A percentile compares a stretch with the other conserved stretches of the same genome.
Conservation (phyloP, 331 rosid species). For the Rhamnella rubrinervis region DNA sequence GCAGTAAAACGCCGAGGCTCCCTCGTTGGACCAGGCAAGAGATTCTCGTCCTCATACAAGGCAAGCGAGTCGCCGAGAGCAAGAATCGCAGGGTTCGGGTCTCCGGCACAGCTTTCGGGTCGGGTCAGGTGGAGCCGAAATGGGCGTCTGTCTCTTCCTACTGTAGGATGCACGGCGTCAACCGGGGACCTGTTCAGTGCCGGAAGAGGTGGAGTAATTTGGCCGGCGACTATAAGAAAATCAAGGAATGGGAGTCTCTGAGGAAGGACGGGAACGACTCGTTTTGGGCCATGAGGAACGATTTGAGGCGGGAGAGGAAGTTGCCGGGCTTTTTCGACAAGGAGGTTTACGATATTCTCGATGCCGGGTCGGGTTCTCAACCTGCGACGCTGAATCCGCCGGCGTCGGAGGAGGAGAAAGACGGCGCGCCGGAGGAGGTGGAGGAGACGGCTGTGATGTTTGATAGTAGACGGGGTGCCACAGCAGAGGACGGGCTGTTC, state of each 20-base stretch:
- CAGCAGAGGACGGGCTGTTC: slow-evolving; percentile 75
- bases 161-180: slow-evolving; percentile 86
- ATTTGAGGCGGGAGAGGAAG: slow-evolving; percentile 83
- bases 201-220: slow-evolving; percentile 98
- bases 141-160: slow-evolving; percentile 88
- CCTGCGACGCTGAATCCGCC: slow-evolving; percentile 24
- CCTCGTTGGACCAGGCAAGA: slow-evolving; percentile 98
- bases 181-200: slow-evolving; percentile 97
- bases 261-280: slow-evolving; percentile 78
- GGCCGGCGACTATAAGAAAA: slow-evolving; percentile 95
- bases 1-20: slow-evolving; percentile 65
- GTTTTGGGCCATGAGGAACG: slow-evolving; percentile 96
- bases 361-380: slow-evolving; percentile 47
- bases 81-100: slow-evolving; percentile 56
- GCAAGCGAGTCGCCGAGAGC: slow-evolving; percentile 77
- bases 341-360: slow-evolving; percentile 88
- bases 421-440: slow-evolving; percentile 5
- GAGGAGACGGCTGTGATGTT: slow-evolving; percentile 42
- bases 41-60: slow-evolving; percentile 88
- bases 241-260: slow-evolving; percentile 89
- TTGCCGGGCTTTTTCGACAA: slow-evolving; percentile 85
- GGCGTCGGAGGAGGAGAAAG: slow-evolving; percentile 21
- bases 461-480: slow-evolving; percentile 60
- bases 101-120: slow-evolving; percentile 49
- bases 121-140: slow-evolving; percentile 75